These are phyloP conservation scores for Backusella sp. DNA, from an alignment of 192 early-diverging fungal genomes.

Conservation along the genomic window DNA sequence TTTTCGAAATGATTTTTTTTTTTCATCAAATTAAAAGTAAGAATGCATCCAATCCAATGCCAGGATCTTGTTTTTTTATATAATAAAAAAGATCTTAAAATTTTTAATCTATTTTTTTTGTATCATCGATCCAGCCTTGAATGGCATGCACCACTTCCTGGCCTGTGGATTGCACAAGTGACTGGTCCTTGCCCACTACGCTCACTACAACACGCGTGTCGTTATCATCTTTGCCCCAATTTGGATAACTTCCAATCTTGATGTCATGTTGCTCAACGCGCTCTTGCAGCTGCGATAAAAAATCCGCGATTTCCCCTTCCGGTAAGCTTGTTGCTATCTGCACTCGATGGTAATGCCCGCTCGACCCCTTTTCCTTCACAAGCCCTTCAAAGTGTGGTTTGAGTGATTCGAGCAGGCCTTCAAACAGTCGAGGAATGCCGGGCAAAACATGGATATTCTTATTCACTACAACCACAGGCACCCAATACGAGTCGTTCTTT, in stretches of 20 bases:
- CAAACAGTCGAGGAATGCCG: slow-evolving; percentile 66
- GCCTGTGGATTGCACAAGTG: slow-evolving; percentile 24
- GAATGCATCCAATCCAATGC: not conserved
- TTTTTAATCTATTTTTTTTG: not conserved
- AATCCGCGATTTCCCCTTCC: slow-evolving; percentile 47
- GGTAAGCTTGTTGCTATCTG: slow-evolving; percentile 45
- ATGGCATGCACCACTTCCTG: slow-evolving; percentile 23
- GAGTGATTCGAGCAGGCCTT: slow-evolving; percentile 35
- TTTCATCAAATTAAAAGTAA: not conserved
- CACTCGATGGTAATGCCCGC: slow-evolving; percentile 33
- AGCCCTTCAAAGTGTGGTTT: slow-evolving; percentile 24
- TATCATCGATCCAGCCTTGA: slow-evolving; percentile 19
- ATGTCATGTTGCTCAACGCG: slow-evolving; percentile 25
- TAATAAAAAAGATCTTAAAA: not conserved
- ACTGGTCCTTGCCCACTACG: slow-evolving; percentile 47
- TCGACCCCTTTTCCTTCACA: not conserved
- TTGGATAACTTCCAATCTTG: slow-evolving; percentile 59
- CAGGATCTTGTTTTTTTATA: not conserved
- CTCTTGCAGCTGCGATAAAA: slow-evolving; percentile 40
- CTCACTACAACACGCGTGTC: slow-evolving; percentile 49
- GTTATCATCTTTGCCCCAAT: slow-evolving; percentile 33
- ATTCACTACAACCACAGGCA: slow-evolving; percentile 67
- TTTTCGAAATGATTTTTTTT: not conserved
- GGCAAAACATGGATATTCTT: slow-evolving; percentile 68
- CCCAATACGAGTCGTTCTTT: slow-evolving; percentile 59